These are phyloP conservation scores for Mycena maculata DNA, from an alignment of 768 basidiomycete genomes.

Conservation along the genomic window DNA sequence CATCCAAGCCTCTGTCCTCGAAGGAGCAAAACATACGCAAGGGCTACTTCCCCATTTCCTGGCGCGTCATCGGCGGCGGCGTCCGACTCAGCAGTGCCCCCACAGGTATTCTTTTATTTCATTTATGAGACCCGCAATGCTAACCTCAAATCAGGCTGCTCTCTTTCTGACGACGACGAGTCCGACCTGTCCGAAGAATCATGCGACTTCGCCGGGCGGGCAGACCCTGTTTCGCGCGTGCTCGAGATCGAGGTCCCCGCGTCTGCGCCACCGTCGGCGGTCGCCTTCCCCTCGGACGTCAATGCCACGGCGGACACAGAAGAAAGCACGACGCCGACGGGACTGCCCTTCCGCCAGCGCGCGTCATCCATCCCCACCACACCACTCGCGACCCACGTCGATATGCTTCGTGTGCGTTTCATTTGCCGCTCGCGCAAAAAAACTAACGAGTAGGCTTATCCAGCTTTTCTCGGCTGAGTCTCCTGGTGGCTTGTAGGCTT, in stretches of 20 bases:
- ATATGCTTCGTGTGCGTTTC: constrained; percentile 35
- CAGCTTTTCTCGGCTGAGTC: not conserved
- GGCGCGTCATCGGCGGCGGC: constrained; percentile 84
- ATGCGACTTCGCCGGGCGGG: constrained; percentile 4
- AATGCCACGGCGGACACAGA: constrained; percentile 18
- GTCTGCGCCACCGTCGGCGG: not conserved
- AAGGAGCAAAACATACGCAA: constrained; percentile 54
- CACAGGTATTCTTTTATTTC: constrained; percentile 5
- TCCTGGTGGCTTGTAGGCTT: too few species aligned
- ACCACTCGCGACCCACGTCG: constrained; percentile 35
- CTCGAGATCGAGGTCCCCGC: constrained; percentile 17
- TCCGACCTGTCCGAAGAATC: constrained; percentile 20
- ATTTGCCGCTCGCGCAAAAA: too few species aligned
- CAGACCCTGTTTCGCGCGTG: not conserved
- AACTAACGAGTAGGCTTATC: not conserved
- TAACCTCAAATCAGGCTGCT: not conserved
- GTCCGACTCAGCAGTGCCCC: constrained; percentile 65
- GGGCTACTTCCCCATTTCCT: constrained; percentile 73
- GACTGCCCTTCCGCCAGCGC: constrained; percentile 28
- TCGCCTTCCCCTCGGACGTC: constrained; percentile 15
- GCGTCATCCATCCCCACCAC: constrained; percentile 40
- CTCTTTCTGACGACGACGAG: not conserved
- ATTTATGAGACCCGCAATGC: not conserved
- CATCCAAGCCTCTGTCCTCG: constrained; percentile 35
- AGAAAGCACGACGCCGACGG: constrained; percentile 22